Percentiles rank a stretch among this genome's conserved stretches.
phyloP scores from a whole-genome alignment of 2,329 filamentous ascomycete genomes.

The Talaromyces sp. region DNA sequence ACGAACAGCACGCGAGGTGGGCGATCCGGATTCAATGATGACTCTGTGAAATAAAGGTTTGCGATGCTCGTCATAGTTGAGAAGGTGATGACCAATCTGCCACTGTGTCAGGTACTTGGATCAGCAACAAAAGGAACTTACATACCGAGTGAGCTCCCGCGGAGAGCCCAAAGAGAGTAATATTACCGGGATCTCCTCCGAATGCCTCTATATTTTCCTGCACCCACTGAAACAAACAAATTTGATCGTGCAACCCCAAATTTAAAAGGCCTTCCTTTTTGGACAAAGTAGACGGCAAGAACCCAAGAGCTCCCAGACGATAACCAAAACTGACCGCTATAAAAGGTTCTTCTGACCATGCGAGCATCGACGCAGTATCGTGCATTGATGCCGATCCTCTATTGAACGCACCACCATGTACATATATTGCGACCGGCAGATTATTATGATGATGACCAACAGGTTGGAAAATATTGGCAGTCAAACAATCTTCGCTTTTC shows the following conservation, averaged over 20 bases:
- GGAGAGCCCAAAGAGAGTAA: slow-evolving; percentile 76
- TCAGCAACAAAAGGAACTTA: not conserved
- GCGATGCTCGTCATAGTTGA: slow-evolving; percentile 39
- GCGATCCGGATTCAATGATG: slow-evolving; percentile 49
- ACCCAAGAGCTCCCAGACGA: slow-evolving; percentile 58
- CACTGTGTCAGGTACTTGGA: not conserved
- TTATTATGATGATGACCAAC: slow-evolving; percentile 22
- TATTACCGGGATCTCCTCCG: slow-evolving; percentile 66
- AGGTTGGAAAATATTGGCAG: slow-evolving; percentile 41
- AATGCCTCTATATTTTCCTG: slow-evolving; percentile 60
- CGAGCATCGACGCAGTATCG: slow-evolving; percentile 62
- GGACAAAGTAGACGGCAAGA: slow-evolving; percentile 35
- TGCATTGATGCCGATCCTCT: slow-evolving; percentile 38
- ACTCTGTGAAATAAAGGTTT: slow-evolving; percentile 45
- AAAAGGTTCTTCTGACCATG: slow-evolving; percentile 50
- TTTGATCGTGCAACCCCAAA: slow-evolving; percentile 69
- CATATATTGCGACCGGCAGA: slow-evolving; percentile 43
- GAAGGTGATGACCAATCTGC: slow-evolving; percentile 67
- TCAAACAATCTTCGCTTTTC: slow-evolving; percentile 48
- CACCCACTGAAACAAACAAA: slow-evolving; percentile 71
- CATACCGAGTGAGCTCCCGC: slow-evolving; percentile 48
- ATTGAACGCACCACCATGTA: slow-evolving; percentile 45
- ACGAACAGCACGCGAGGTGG: slow-evolving; percentile 50
- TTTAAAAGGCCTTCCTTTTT: slow-evolving; percentile 44
- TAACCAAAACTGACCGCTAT: slow-evolving; percentile 49